Conservation (phyloP, 2,329 filamentous ascomycete species). For the Talaromyces sp. region DNA sequence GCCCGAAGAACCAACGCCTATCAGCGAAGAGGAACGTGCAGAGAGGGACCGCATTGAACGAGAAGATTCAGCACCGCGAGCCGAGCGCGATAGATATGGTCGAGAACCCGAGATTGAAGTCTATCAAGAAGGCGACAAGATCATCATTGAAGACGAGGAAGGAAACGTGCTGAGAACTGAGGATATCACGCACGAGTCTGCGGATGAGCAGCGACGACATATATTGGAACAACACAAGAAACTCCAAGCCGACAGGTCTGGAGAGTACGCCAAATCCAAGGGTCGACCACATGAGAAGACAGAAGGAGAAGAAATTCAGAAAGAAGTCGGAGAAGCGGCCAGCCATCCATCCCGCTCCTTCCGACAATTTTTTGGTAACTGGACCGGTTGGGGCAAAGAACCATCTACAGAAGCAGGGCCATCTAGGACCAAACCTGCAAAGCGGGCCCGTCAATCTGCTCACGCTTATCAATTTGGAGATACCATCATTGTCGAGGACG, state of each 20-base stretch:
- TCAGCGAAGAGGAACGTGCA: conserved; percentile 19
- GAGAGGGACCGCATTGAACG: conserved; percentile 27
- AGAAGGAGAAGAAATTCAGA: conserved; percentile 39
- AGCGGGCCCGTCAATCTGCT: conserved; percentile 49
- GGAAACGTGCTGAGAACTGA: conserved; percentile 76
- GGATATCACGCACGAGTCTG: conserved; percentile 41
- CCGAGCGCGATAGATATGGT: conserved; percentile 29
- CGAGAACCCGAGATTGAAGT: conserved; percentile 54
- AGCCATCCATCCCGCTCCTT: conserved; percentile 34
- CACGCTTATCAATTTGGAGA: conserved; percentile 65
- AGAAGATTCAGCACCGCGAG: conserved; percentile 37
- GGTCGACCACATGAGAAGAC: conserved; percentile 40
- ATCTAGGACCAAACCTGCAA: conserved; percentile 27
- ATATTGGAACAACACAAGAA: conserved; percentile 48
- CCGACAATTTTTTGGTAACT: conserved; percentile 45
- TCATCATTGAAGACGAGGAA: conserved; percentile 78
- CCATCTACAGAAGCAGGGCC: conserved; percentile 18
- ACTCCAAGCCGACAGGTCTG: conserved; percentile 50
- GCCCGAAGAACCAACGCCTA: conserved; percentile 16
- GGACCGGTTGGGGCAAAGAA: conserved; percentile 40
- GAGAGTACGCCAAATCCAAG: conserved; percentile 45
- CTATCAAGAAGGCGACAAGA: conserved; percentile 72
- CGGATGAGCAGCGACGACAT: conserved; percentile 58
- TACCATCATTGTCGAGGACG: conserved; percentile 66
- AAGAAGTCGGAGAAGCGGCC: conserved; percentile 33